phyloP scores from a whole-genome alignment of 495 filamentous ascomycete genomes.

The Sporormia fimetaria region DNA sequence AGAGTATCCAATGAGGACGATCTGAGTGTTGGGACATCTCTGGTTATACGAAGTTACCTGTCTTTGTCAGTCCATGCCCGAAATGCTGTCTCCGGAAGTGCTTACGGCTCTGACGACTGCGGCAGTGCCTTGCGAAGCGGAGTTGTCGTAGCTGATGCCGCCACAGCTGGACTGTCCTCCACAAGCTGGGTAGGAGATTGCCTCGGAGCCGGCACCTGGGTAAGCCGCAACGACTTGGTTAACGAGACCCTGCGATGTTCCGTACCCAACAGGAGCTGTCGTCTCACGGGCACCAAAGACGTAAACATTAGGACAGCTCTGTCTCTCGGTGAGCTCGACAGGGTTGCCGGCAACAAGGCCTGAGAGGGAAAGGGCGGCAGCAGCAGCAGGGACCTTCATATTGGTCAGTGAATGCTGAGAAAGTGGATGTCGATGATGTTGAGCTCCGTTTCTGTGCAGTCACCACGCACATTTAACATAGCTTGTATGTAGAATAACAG shows the following conservation, averaged over 20 bases:
- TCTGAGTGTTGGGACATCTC: slow-evolving; percentile 45
- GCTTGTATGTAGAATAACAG: not conserved
- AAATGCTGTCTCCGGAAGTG: no score
- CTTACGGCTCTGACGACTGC: slow-evolving; percentile 47
- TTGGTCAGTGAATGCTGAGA: slow-evolving; percentile 6
- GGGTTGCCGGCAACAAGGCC: slow-evolving; percentile 15
- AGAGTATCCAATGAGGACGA: slow-evolving; percentile 53
- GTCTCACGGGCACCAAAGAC: slow-evolving; percentile 30
- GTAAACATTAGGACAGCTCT: slow-evolving; percentile 26
- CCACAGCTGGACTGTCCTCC: slow-evolving; percentile 43
- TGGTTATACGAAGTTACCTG: slow-evolving; percentile 41
- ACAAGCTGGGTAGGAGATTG: slow-evolving; percentile 50
- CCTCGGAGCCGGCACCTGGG: slow-evolving; percentile 42
- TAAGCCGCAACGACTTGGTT: slow-evolving; percentile 40
- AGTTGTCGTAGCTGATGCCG: slow-evolving; percentile 42
- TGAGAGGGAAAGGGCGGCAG: slow-evolving; percentile 15
- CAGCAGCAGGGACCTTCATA: slow-evolving; percentile 19
- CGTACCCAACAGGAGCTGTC: slow-evolving; percentile 44
- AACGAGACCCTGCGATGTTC: slow-evolving; percentile 41
- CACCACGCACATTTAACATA: slow-evolving; percentile 4
- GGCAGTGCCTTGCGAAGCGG: slow-evolving; percentile 40
- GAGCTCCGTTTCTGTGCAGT: no score
- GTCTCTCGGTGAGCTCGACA: slow-evolving; percentile 13
- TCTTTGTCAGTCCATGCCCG: no score
- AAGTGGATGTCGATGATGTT: slow-evolving; percentile 1